Evolutionary conservation across 176 grass and related monocot species (phyloP).

Genomic region (Musa acuminata): DNA sequence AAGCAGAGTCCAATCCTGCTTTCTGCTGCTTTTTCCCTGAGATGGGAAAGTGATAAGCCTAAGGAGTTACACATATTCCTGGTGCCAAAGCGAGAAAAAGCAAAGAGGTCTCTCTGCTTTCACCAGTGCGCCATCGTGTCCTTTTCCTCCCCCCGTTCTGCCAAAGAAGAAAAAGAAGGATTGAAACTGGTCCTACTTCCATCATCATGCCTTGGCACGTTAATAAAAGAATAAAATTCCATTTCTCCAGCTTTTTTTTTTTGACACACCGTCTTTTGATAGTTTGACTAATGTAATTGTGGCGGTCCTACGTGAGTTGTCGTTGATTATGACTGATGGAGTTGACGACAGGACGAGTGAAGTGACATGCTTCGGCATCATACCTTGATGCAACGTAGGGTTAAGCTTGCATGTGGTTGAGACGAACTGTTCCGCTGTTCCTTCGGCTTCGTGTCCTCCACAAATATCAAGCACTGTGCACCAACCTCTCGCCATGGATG

Average conservation of each 20-base stretch:
- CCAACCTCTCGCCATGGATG: constrained; percentile 64
- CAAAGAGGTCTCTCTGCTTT: neutral
- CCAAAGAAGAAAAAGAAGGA: neutral
- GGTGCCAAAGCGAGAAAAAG: neutral
- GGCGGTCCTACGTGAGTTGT: too few species aligned
- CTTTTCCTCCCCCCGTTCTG: neutral
- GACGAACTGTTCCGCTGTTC: neutral
- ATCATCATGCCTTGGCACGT: too few species aligned
- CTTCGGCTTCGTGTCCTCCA: constrained; percentile 54
- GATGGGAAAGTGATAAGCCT: neutral
- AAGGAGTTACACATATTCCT: neutral
- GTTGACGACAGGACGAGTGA: too few species aligned
- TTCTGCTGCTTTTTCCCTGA: neutral
- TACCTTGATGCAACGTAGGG: too few species aligned
- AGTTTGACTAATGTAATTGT: too few species aligned
- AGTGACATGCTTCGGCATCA: too few species aligned
- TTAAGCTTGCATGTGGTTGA: too few species aligned
- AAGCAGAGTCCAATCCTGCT: neutral
- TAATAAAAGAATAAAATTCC: too few species aligned
- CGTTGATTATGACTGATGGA: too few species aligned
- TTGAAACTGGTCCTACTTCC: neutral
- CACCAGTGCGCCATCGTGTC: neutral
- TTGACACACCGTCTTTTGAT: too few species aligned
- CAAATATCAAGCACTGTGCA: constrained; percentile 62
- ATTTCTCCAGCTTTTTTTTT: too few species aligned